Conservation (phyloP, 2,329 filamentous ascomycete species). For the Aspergillus quadrilineatus region DNA sequence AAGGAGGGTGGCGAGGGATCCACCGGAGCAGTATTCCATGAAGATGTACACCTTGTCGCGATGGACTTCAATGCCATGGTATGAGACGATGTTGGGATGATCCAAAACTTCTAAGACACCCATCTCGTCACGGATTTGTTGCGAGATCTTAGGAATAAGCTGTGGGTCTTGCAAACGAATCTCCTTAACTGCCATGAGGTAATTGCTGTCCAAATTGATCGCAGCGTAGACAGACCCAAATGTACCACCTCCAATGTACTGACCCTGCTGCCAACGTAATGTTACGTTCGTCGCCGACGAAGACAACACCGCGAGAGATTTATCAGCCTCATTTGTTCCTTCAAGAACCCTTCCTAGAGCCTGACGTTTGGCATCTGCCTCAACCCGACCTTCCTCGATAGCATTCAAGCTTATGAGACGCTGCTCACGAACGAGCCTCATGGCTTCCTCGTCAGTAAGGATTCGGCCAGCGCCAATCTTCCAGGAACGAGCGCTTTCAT, state of each 20-base stretch:
- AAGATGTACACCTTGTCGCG: conserved; percentile 99
- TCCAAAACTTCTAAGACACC: conserved; percentile 91
- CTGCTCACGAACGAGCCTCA: conserved; percentile 69
- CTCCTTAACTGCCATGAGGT: conserved; percentile 98
- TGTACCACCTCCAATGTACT: conserved; percentile 93
- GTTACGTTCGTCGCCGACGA: conserved; percentile 94
- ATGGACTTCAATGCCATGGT: conserved; percentile 97
- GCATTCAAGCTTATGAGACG: conserved; percentile 70
- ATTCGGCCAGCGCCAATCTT: conserved; percentile 73
- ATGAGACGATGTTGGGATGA: conserved; percentile 96
- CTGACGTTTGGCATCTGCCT: conserved; percentile 80
- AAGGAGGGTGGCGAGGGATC: conserved; percentile 81
- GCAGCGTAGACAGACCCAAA: conserved; percentile 97
- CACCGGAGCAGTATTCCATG: conserved; percentile 98
- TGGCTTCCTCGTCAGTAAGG: conserved; percentile 81
- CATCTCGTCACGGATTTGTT: conserved; percentile 96
- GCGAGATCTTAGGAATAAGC: conserved; percentile 87
- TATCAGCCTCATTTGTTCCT: conserved; percentile 91
- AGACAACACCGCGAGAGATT: conserved; percentile 88
- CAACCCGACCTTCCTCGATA: conserved; percentile 75
- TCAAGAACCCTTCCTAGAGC: conserved; percentile 88
- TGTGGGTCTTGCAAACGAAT: conserved; percentile 96
- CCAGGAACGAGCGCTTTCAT: conserved; percentile 73
- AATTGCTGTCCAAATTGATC: conserved; percentile 93
- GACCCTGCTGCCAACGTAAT: conserved; percentile 97